Base-by-base conservation (phyloP, 352 stramenopile genomes). In the Pythium phragmitis region DNA sequence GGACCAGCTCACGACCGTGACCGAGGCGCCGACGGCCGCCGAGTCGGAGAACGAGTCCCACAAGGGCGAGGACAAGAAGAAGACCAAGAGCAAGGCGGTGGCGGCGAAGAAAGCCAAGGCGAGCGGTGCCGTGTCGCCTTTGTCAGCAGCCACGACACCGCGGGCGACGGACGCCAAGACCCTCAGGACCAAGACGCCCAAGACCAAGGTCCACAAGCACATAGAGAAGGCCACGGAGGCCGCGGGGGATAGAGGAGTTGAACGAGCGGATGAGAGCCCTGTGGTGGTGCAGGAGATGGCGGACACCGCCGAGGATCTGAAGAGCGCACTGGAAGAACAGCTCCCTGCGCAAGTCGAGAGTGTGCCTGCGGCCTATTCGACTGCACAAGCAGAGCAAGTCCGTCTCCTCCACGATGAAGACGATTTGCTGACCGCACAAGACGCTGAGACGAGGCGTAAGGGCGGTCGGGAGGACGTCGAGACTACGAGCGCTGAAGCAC, bases 1-100 rank as follows among this genome's bases (percentile, higher is more conserved):
- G 3, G 79, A 90, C 41, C 74, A 70, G 47, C 68, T 88, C 16
- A 66, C 60, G 26, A 45, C 37, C 4, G 50, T 66, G 2, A 49
- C 55, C 21, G 63, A 69, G 33, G 55, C 56, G 6, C 55, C 47
- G 1, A 47, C 23, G 19, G 45, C 28, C 26, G 49, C 33, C n/a
- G 56, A 69, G 41, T 68, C 62, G 26, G 62, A 68, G 21, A 68
- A 3, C 41, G 62, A 68, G 43, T 48, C 54, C 34, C 62, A 68
- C 53, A 45, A 51, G 6, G 26, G 42, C 34, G 39, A 60, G 39
- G 39, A 60, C 48, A 57, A 56, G 34, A 69, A 28, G n/a, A 70
- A 65, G 50, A 17, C 36, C 42, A 70, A 53, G 19, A 30, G 19
- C 34, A 70, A 51, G 37, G 33, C 34, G 26, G 26, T 1, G 1